phyloP scores from a whole-genome alignment of 768 basidiomycete genomes.

The Lentinula sp. region DNA sequence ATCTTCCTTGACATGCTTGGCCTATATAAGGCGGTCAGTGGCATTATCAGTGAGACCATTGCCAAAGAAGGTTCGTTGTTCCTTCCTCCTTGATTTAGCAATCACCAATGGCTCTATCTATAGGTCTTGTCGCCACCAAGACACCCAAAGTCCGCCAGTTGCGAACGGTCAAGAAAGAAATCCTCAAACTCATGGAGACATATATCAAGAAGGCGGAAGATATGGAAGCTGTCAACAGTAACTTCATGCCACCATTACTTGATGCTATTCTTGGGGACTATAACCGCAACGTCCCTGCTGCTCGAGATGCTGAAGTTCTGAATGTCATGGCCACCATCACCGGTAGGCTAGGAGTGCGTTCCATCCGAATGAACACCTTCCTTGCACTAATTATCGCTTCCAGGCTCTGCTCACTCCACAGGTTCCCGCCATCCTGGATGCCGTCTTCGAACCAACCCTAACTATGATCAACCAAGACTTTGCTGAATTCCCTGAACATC shows the following conservation, averaged over 20 bases:
- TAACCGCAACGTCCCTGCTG: conserved; percentile 86
- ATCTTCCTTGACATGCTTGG: conserved; percentile 98
- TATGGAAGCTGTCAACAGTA: conserved; percentile 84
- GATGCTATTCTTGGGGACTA: conserved; percentile 99
- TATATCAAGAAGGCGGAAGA: conserved; percentile 98
- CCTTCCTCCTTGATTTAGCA: neutral
- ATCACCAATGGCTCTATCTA: conserved; percentile 8
- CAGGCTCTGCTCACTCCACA: conserved; percentile 86
- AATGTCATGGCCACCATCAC: conserved; percentile 97
- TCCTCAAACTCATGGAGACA: conserved; percentile 94
- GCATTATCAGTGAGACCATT: conserved; percentile 92
- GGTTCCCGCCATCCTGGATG: conserved; percentile 91
- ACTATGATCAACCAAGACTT: conserved; percentile 99
- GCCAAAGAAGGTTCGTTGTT: conserved; percentile 64
- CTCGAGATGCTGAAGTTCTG: conserved; percentile 93
- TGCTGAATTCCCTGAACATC: conserved; percentile 96
- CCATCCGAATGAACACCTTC: neutral
- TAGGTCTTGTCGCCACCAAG: conserved; percentile 89
- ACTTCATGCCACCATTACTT: conserved; percentile 89
- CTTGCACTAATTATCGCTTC: conserved; percentile 9
- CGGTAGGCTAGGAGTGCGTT: conserved; percentile 75
- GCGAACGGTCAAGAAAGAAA: conserved; percentile 97
- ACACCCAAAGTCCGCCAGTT: conserved; percentile 94
- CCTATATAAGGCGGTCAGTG: conserved; percentile 93
- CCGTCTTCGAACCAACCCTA: conserved; percentile 94